These are phyloP conservation scores for Rhynchospora breviuscula DNA, from an alignment of 176 grass and related monocot genomes.

Conservation along the genomic window DNA sequence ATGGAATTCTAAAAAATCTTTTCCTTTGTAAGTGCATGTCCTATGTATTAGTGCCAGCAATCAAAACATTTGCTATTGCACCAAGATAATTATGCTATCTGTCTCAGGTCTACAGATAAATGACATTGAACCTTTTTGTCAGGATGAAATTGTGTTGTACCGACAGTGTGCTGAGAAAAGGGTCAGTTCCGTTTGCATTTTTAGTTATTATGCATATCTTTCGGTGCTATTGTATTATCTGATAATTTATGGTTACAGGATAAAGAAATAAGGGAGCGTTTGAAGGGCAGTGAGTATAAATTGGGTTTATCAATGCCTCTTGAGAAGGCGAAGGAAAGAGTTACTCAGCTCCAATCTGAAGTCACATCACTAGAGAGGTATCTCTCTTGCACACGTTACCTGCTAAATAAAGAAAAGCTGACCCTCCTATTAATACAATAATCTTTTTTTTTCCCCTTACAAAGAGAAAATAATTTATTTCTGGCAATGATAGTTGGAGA, in stretches of 20 bases:
- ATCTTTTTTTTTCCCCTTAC: background rate
- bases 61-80: conserved; percentile 2
- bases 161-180: conserved; percentile 65
- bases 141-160: conserved; percentile 92
- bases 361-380: conserved; percentile 70
- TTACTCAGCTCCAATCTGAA: conserved; percentile 73
- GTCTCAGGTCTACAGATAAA: conserved; percentile 79
- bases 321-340: conserved; percentile 67
- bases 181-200: conserved; percentile 39
- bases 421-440: background rate
- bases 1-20: conserved; percentile 84
- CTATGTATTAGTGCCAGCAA: conserved; percentile 10
- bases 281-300: conserved; percentile 80
- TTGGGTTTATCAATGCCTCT: conserved; percentile 77
- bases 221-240: background rate
- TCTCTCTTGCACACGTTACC: background rate
- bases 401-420: background rate
- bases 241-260: conserved; percentile 43
- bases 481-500: background rate
- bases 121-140: conserved; percentile 95
- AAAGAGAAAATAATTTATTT: background rate
- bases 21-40: conserved; percentile 73
- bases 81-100: conserved; percentile 21
- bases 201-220: conserved; percentile 5
- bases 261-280: conserved; percentile 69